phyloP scores from a whole-genome alignment of 768 basidiomycete species.

The Boletellus ananas region DNA sequence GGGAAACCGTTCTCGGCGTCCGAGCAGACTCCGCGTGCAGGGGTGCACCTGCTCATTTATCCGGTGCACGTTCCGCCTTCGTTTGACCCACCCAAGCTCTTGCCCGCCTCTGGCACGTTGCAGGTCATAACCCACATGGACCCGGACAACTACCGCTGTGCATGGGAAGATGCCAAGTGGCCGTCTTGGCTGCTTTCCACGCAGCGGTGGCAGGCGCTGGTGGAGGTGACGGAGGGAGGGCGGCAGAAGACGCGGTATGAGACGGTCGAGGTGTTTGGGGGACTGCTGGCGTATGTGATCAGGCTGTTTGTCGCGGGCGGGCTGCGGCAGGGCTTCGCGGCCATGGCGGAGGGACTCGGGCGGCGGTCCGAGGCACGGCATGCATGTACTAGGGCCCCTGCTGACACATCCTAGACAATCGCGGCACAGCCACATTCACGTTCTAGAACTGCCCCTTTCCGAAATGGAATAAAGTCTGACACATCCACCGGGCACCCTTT shows the following conservation, averaged over 20 bases:
- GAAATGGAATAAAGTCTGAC: constrained; percentile 11
- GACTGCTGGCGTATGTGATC: constrained; percentile 52
- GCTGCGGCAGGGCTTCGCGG: constrained; percentile 44
- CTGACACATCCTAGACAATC: constrained; percentile 27
- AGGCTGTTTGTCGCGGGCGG: constrained; percentile 41
- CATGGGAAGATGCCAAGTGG: constrained; percentile 46
- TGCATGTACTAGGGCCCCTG: background rate
- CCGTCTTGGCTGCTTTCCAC: constrained; percentile 48
- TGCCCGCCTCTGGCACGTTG: constrained; percentile 36
- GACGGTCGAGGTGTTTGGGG: constrained; percentile 57
- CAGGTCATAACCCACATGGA: constrained; percentile 50
- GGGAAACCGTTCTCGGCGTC: constrained; percentile 35
- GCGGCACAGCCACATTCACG: constrained; percentile 22
- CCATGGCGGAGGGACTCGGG: constrained; percentile 59
- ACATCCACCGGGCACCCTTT: constrained; percentile 6
- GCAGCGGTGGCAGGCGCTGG: constrained; percentile 63
- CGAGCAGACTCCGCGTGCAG: constrained; percentile 49
- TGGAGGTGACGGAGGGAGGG: constrained; percentile 42
- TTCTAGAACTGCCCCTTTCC: constrained; percentile 21
- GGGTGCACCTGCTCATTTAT: constrained; percentile 43
- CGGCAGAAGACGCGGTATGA: constrained; percentile 57
- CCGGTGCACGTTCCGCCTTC: constrained; percentile 61
- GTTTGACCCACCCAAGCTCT: constrained; percentile 35
- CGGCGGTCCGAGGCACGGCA: constrained; percentile 38
- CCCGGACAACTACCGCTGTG: constrained; percentile 48